phyloP scores from a whole-genome alignment of 441 rosid genomes.

The Populus tomentosa region DNA sequence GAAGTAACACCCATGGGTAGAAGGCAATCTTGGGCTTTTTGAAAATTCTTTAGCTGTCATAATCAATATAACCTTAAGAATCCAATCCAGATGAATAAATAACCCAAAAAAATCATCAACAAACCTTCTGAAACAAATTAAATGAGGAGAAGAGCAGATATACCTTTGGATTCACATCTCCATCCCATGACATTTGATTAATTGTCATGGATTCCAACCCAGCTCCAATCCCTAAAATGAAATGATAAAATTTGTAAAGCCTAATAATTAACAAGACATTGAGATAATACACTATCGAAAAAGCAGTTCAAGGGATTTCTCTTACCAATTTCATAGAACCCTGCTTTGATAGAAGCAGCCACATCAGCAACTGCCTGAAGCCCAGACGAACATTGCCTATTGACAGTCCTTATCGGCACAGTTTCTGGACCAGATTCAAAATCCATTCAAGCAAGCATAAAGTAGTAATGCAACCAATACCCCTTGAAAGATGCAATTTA shows the following conservation, averaged over 20 bases:
- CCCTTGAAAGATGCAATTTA: not conserved
- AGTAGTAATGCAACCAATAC: not conserved
- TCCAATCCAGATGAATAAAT: not conserved
- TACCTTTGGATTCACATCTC: conserved; percentile 91
- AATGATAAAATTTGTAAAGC: not conserved
- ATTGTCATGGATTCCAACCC: conserved; percentile 95
- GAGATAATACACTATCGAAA: not conserved
- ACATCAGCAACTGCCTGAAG: conserved; percentile 99
- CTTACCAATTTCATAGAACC: conserved; percentile 92
- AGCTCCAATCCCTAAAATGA: conserved; percentile 80
- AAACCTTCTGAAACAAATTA: not conserved
- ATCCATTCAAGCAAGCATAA: not conserved
- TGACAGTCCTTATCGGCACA: conserved; percentile 89
- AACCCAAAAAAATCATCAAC: too few species aligned
- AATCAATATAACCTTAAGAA: not conserved
- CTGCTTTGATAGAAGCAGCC: conserved; percentile 97
- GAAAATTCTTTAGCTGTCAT: conserved; percentile 43
- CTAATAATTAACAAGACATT: not conserved
- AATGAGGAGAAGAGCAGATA: conserved; percentile 5
- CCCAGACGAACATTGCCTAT: conserved; percentile 97
- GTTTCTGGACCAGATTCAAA: conserved; percentile 46
- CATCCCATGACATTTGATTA: conserved; percentile 80
- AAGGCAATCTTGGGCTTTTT: conserved; percentile 90
- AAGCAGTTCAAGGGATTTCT: not conserved
- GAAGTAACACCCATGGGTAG: conserved; percentile 99